Percentiles rank a stretch among this genome's conserved stretches.
phyloP scores from a whole-genome alignment of 345 rosid species.

The Sapria himalayana region DNA sequence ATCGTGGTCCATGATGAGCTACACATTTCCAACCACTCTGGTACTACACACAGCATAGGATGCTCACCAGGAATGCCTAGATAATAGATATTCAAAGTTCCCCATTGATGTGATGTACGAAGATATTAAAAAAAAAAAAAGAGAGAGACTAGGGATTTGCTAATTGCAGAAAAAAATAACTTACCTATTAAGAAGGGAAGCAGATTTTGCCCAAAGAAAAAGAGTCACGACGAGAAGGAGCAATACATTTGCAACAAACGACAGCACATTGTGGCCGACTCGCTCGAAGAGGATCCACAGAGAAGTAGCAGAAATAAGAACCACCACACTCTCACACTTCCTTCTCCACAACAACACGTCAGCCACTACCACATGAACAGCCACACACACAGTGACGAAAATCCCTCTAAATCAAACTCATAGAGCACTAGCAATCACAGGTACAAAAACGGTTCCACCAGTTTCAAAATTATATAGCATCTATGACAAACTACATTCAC shows the following conservation, averaged over 20 bases:
- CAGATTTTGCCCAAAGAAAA: conserved; percentile 96
- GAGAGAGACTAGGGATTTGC: background rate
- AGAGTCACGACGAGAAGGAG: conserved; percentile 54
- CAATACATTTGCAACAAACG: conserved; percentile 55
- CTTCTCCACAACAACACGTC: conserved; percentile 77
- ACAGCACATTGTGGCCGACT: conserved; percentile 56
- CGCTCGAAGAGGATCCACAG: conserved; percentile 62
- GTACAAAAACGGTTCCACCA: too few relatives aligned
- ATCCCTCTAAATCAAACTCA: background rate
- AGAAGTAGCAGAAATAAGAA: conserved; percentile 30
- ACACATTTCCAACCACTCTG: too few relatives aligned
- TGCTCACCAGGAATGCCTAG: background rate
- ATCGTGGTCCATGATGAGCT: too few relatives aligned
- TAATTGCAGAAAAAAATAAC: background rate
- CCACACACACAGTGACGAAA: too few relatives aligned
- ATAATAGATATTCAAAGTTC: background rate
- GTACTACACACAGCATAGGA: too few relatives aligned
- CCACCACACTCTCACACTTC: conserved; percentile 21
- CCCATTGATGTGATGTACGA: background rate
- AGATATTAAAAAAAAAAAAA: background rate
- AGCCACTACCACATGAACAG: conserved; percentile 60
- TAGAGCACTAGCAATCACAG: too few relatives aligned
- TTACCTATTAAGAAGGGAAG: conserved; percentile 80
- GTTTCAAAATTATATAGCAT: too few relatives aligned
- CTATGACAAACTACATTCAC: too few relatives aligned